Evolutionary conservation across 768 basidiomycete genomes (phyloP).

Genomic region (Suillus plorans): DNA sequence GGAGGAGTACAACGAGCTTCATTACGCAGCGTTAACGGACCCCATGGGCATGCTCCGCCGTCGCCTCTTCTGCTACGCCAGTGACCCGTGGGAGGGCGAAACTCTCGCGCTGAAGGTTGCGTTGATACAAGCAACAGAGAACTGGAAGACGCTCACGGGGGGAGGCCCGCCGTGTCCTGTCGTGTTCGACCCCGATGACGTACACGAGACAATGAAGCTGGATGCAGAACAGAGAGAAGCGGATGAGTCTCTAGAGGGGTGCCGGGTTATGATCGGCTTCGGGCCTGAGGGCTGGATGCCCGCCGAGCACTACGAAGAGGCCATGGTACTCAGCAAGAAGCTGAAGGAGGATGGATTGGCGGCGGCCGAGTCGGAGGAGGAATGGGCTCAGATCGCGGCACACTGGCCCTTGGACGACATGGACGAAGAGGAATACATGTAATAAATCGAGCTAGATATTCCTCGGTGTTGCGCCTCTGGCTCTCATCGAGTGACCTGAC

Average conservation of each 20-base stretch:
- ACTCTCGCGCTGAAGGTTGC: constrained; percentile 44
- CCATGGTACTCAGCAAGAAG: constrained; percentile 32
- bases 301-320: constrained; percentile 39
- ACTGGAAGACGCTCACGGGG: constrained; percentile 42
- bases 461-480: no score
- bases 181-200: constrained; percentile 45
- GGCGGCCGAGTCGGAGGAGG: constrained; percentile 31
- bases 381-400: constrained; percentile 36
- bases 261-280: constrained; percentile 29
- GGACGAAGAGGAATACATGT: constrained; percentile 42
- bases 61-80: constrained; percentile 44
- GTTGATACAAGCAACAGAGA: constrained; percentile 44
- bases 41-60: constrained; percentile 33
- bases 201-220: constrained; percentile 41
- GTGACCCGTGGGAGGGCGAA: constrained; percentile 52
- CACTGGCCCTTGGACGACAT: constrained; percentile 51
- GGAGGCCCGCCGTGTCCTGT: constrained; percentile 43
- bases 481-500: no score
- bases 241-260: constrained; percentile 31
- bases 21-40: constrained; percentile 41
- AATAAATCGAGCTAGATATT: no score
- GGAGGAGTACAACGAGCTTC: constrained; percentile 43
- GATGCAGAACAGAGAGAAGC: constrained; percentile 27
- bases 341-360: constrained; percentile 36
- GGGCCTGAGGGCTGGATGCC: constrained; percentile 46